Base-by-base conservation (phyloP, 2,329 filamentous ascomycete genomes). In the Sporothrix protearum region DNA sequence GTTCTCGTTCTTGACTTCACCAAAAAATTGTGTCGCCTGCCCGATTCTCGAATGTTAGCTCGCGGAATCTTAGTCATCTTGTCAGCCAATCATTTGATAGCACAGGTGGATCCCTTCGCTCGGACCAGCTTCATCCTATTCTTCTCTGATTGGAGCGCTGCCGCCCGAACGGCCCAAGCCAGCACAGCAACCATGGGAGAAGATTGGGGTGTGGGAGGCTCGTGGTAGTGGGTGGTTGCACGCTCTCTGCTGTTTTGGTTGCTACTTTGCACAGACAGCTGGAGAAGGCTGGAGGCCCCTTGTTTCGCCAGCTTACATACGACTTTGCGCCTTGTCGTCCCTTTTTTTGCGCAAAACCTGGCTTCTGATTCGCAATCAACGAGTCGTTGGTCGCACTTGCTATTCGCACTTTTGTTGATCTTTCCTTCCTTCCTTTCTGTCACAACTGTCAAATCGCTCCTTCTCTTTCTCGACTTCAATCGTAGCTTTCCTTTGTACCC, bases 21-120 rank as follows among this genome's bases (percentile, higher is more conserved):
- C 49, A 33, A 61, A 71, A 63, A 61, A 22, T 51, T 67, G 45
- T 51, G 64, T 53, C 64, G 63, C 36, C 28, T 51, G 63, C 42
- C 42, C 42, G 42, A 16, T 19, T 19, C 22, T 49, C 45, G 8
- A 51, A 67, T 22, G 5, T 66, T 67, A 42, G 61, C 42, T 63
- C 22, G 36, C 10, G 8, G 45, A 45, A 28, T 66, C 28, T 71
- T 71, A 71, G 70, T 71, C 70, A 71, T 63, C 66, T 2, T 9
- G 0, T 2, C 10, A 42, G n/a, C 70, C 70, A 71, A 71, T 71
- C 42, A 68, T 8, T 6, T 0, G 1, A 8, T 12, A 7, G 22
- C n/a, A 33, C 7, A 12, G 63, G 63, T 30, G 63, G 42, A 10
- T 7, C n/a, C 10, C 2, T 14, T 14, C 16, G 59, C 59, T 16